Evolutionary conservation across 257 asterid genomes (phyloP), one percentile per base, ranked within the genome.

Genomic region (Leonotis leonurus): DNA sequence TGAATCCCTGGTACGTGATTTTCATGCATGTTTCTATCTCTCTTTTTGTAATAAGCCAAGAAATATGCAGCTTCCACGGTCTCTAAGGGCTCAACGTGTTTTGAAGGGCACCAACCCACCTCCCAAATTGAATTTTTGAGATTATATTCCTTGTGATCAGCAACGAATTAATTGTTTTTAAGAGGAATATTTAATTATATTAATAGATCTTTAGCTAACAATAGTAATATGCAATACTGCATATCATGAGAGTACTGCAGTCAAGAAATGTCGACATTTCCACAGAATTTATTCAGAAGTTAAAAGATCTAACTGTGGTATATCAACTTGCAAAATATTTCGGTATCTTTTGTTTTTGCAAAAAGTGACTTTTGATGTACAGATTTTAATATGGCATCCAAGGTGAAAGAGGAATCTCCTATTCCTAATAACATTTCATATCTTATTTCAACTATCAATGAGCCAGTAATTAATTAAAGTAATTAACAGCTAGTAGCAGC

Each of bases 241-340:
- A 59, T 41, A 60, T 60, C 60, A 63, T 41, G 20, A 17, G 20
- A 50, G 11, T 6, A 2, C 36, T 12, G 46, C 49, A 35, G 76
- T 65, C 60, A 70, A 74, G 7, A 51, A 50, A 26, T 58, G 58
- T 51, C 49, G n/a, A 56, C 36, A 50, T 50, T 32, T 24, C 55
- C 58, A 22, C 17, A 21, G 73, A 72, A 68, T 68, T 49, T 65
- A 68, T 68, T 72, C 73, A 61, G 55, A 64, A 57, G 67, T 49
- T 56, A 27, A 37, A 49, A 22, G 33, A 45, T 60, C 50, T 49
- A 27, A 33, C 33, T 35, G 13, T 14, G 49, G 46, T 46, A 55
- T 74, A 30, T 30, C 70, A 74, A 68, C 68, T 68, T 62, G 69
- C 30, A 64, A 61, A 60, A 43, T 20, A 30, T 43, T 45, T 69